A percentile compares a stretch with the other conserved stretches of the same genome.
Evolutionary conservation across 169 alveolate species (phyloP).

Genomic region (Neospora caninum): DNA sequence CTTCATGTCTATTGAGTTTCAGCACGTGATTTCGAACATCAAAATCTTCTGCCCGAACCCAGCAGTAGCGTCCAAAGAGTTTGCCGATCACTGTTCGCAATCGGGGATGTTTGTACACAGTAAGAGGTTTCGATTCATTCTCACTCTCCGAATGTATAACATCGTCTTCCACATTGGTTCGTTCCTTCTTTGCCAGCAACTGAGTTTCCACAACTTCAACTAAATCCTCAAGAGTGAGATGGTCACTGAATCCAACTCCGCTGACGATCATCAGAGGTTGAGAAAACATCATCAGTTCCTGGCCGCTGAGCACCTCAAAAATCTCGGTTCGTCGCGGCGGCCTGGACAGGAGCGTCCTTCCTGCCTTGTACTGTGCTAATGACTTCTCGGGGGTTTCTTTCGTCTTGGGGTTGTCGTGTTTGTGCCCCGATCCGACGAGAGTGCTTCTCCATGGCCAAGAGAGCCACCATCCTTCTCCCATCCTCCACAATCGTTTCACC

Average conservation of each 20-base stretch:
- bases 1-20: constrained; percentile 24
- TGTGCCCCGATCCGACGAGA: not conserved
- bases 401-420: not conserved
- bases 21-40: constrained; percentile 46
- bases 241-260: constrained; percentile 25
- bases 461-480: constrained; percentile 22
- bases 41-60: constrained; percentile 58
- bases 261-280: constrained; percentile 34
- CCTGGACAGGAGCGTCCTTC: not conserved
- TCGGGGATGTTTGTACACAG: constrained; percentile 54
- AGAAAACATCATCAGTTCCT: constrained; percentile 30
- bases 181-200: constrained; percentile 13
- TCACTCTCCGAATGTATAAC: not conserved
- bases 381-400: not conserved
- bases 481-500: constrained; percentile 26
- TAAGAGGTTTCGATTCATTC: constrained; percentile 28
- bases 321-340: constrained; percentile 8
- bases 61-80: constrained; percentile 61
- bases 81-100: constrained; percentile 44
- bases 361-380: not conserved
- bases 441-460: constrained; percentile 35
- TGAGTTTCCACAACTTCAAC: not conserved
- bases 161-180: not conserved
- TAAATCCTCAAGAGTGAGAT: not conserved
- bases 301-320: not conserved